Evolutionary conservation across 2,329 filamentous ascomycete species (phyloP), one percentile per base, ranked within the genome.

Genomic region (Seiridium cupressi): DNA sequence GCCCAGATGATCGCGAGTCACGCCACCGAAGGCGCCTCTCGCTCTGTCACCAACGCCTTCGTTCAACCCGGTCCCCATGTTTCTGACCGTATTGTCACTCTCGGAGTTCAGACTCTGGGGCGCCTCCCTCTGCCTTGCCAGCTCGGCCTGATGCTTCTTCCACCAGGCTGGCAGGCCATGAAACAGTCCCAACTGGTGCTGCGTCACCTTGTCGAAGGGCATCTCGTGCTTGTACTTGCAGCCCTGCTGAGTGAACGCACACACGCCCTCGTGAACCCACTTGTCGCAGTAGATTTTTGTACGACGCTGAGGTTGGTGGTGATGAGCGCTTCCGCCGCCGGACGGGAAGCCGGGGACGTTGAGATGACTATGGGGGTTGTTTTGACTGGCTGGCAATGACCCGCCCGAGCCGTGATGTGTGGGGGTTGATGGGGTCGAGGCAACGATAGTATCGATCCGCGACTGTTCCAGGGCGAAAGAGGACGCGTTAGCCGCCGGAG

Each of bases 211-310:
- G 64, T 93, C 87, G 34, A 78, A 74, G 0, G 93, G 93, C 90
- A 97, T 96, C 72, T 95, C 91, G 72, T 97, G 93, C 77, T 93
- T 94, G 79, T 88, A 97, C 65, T 89, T 87, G 77, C 93, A 97
- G 0, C 93, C 93, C 69, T 93, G 89, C 72, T 96, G 91, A 3
- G 84, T 88, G 73, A 92, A 97, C 63, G 90, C 90, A 72, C 93
- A 97, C 48, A 91, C 86, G 26, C 92, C 93, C 61, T 90, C 89
- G 67, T 91, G 88, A 58, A 97, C 89, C 93, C 93, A 97, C 74
- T 94, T 92, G 61, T 92, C 91, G 75, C 93, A 97, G 74, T 90
- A 96, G 32, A 89, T 78, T 72, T 96, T 96, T 60, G 67, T 64
- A 32, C 69, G 70, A 13, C 70, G 68, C 57, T 68, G 68, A 9